These are phyloP conservation scores for Oryza glumipatula DNA, from an alignment of 176 grass and related monocot genomes.

Conservation along the genomic window DNA sequence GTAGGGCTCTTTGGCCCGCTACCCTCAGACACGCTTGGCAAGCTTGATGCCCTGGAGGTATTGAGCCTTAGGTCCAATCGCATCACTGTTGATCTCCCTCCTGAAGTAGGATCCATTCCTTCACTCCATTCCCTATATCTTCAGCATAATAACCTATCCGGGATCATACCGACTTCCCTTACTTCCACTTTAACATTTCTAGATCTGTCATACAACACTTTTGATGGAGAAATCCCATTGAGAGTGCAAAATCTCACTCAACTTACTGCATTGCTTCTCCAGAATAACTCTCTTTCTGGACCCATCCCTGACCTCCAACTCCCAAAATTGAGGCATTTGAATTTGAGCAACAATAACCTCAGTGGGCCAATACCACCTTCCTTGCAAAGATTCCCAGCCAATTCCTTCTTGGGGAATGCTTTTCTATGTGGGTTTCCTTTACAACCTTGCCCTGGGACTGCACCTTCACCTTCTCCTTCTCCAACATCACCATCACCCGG, in stretches of 20 bases:
- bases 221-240: conserved; percentile 79
- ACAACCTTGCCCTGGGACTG: conserved; percentile 53
- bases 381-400: conserved; percentile 65
- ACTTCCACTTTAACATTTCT: conserved; percentile 78
- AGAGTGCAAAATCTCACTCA: conserved; percentile 79
- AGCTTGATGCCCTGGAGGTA: conserved; percentile 89
- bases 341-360: conserved; percentile 96
- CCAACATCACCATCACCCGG: conserved; percentile 38
- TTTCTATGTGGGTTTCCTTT: conserved; percentile 81
- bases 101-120: conserved; percentile 90
- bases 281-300: conserved; percentile 97
- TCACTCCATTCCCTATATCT: conserved; percentile 88
- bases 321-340: conserved; percentile 80
- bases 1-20: conserved; percentile 87
- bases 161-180: conserved; percentile 84
- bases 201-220: conserved; percentile 92
- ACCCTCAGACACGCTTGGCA: conserved; percentile 75
- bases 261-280: conserved; percentile 79
- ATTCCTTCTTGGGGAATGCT: conserved; percentile 85
- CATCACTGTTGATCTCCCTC: conserved; percentile 75
- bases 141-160: conserved; percentile 91
- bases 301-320: conserved; percentile 76
- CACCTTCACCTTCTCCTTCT: conserved; percentile 71
- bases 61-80: conserved; percentile 94
- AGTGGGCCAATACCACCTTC: conserved; percentile 83